phyloP scores from a whole-genome alignment of 306 rosid genomes.

The Sicyos edulis region DNA sequence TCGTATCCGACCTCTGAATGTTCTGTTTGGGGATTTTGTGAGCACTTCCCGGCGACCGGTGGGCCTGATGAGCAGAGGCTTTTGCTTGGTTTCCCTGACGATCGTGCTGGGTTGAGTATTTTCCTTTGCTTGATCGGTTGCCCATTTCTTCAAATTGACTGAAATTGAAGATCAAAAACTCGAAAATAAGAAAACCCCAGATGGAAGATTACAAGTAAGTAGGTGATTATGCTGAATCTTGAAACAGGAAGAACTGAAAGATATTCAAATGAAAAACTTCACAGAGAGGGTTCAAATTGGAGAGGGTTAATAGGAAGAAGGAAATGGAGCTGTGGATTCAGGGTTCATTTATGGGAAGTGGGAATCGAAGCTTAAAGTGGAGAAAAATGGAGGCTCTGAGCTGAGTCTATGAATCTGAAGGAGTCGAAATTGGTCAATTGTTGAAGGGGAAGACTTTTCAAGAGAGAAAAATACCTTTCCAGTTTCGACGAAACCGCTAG shows the following conservation, averaged over 20 bases:
- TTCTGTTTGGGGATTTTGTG: constrained; percentile 35
- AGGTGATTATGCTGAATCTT: background rate
- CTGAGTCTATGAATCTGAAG: background rate
- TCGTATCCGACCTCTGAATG: constrained; percentile 33
- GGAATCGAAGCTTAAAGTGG: background rate
- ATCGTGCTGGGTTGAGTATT: constrained; percentile 28
- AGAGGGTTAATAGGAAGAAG: background rate
- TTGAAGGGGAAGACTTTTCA: constrained; percentile 1
- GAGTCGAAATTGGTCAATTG: constrained; percentile 18
- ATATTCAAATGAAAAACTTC: background rate
- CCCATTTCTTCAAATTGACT: constrained; percentile 41
- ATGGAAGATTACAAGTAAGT: background rate
- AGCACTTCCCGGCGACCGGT: constrained; percentile 28
- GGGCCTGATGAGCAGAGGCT: constrained; percentile 29
- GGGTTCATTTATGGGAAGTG: background rate
- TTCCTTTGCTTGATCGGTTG: constrained; percentile 43
- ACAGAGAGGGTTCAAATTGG: background rate
- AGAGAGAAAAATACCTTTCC: constrained; percentile 4
- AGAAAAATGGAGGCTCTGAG: constrained; percentile 1
- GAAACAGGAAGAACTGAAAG: background rate
- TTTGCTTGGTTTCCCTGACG: constrained; percentile 40
- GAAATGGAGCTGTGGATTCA: background rate
- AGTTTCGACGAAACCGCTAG: background rate
- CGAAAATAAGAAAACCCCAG: constrained; percentile 1
- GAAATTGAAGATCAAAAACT: constrained; percentile 28